Base-by-base conservation (phyloP, 2,329 filamentous ascomycete species). In the Bertia moriformis region DNA sequence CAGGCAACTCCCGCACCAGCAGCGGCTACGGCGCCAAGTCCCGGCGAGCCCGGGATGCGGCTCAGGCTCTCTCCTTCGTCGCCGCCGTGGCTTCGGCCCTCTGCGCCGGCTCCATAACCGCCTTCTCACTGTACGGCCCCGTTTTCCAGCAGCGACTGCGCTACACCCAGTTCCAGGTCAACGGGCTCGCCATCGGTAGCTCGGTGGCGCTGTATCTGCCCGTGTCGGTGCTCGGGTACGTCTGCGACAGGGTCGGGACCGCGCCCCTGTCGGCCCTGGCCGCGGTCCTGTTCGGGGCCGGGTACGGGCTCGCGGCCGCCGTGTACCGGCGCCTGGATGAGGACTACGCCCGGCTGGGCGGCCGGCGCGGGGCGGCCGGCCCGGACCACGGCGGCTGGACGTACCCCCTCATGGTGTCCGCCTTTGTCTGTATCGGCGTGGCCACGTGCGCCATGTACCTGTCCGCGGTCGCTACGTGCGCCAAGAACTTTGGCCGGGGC, bases 401-500 rank as follows among this genome's bases (percentile, higher is more conserved):
- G 0, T 87, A 93, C 48, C 72, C 71, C 46, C 65, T 83, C 48
- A 94, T 98, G 89, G 65, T 95, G 4, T 54, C 85, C 40, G 80
- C 87, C 1, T 98, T 96, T 56, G 68, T 88, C 37, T 71, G 73
- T 39, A 77, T 98, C 42, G 91, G 91, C 2, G 71, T 80, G 44
- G 89, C 77, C 4, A 95, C 89, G 0, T 84, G 83, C 46, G 76
- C 75, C 56, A 87, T 96, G 76, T 98, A 96, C 57, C 68, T 96
- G 41, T 73, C 79, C 38, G 81, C 86, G 2, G 81, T 98, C n/a
- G 89, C 89, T 4, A 93, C 89, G 0, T 94, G 87, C 53, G 91
- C 91, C 24, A 98, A 98, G 74, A 98, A 96, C 61, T 98, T 96
- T 60, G 88, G 88, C 38, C 78, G 82, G 43, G 86, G 87, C 3